phyloP scores from a whole-genome alignment of 495 filamentous ascomycete species.

The Hypoxylon rickii region DNA sequence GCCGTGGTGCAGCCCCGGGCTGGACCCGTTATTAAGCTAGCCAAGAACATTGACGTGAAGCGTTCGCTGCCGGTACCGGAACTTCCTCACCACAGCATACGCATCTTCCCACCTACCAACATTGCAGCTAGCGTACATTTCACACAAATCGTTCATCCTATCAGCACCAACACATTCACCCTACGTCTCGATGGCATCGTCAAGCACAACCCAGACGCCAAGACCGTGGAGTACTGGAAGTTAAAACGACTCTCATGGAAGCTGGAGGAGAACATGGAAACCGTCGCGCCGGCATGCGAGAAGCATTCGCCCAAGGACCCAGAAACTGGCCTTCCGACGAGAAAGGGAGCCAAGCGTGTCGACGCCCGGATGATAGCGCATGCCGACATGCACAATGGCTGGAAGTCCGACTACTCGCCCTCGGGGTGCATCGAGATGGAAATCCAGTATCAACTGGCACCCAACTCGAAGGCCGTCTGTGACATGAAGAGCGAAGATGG shows the following conservation, averaged over 20 bases:
- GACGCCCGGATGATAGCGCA: slow-evolving; percentile 75
- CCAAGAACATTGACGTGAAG: slow-evolving; percentile 68
- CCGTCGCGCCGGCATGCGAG: slow-evolving; percentile 78
- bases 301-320: slow-evolving; percentile 73
- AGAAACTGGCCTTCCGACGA: slow-evolving; percentile 39
- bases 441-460: slow-evolving; percentile 71
- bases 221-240: slow-evolving; percentile 72
- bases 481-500: slow-evolving; percentile 80
- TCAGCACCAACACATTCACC: slow-evolving; percentile 77
- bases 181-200: slow-evolving; percentile 81
- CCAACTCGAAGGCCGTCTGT: slow-evolving; percentile 59
- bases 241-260: slow-evolving; percentile 90
- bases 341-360: slow-evolving; percentile 78
- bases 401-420: slow-evolving; percentile 89
- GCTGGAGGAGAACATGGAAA: slow-evolving; percentile 82
- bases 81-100: slow-evolving; percentile 76
- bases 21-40: slow-evolving; percentile 58
- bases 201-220: slow-evolving; percentile 59
- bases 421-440: slow-evolving; percentile 78
- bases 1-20: slow-evolving; percentile 70
- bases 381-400: slow-evolving; percentile 80
- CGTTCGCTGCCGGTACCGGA: slow-evolving; percentile 67
- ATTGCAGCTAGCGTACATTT: slow-evolving; percentile 81
- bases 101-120: slow-evolving; percentile 95
- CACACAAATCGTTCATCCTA: slow-evolving; percentile 82